Evolutionary conservation across 768 basidiomycete species (phyloP).

Genomic region (Xanthoconium purpureum): DNA sequence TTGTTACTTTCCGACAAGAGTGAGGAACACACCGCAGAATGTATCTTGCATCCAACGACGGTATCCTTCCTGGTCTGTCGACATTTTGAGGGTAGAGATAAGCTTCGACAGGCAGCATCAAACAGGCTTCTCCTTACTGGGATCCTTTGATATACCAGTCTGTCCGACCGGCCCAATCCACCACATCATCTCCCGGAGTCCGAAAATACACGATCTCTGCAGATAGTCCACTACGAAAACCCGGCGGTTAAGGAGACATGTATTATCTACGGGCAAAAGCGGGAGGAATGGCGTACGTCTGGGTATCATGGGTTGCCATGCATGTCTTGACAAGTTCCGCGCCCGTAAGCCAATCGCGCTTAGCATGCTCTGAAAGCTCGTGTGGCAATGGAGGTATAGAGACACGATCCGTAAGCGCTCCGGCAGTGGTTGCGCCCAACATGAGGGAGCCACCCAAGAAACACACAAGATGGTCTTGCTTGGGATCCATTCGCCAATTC

Average conservation of each 20-base stretch:
- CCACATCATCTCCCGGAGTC: constrained; percentile 54
- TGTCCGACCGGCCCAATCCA: constrained; percentile 34
- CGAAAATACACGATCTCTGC: constrained; percentile 91
- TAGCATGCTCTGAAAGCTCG: constrained; percentile 58
- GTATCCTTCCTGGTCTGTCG: constrained; percentile 21
- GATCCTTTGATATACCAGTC: constrained; percentile 96
- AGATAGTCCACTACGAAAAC: constrained; percentile 61
- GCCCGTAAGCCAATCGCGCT: constrained; percentile 81
- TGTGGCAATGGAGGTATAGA: constrained; percentile 66
- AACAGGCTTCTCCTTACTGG: constrained; percentile 37
- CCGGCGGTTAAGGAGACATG: background rate
- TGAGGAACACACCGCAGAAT: constrained; percentile 67
- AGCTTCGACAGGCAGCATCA: background rate
- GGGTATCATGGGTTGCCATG: constrained; percentile 79
- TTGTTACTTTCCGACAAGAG: background rate
- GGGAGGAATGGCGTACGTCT: constrained; percentile 54
- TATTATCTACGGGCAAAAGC: background rate
- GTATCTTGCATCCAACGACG: constrained; percentile 82
- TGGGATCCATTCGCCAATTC: constrained; percentile 72
- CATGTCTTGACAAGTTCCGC: constrained; percentile 83
- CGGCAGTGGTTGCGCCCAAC: constrained; percentile 76
- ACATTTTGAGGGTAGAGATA: background rate
- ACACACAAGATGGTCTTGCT: constrained; percentile 95
- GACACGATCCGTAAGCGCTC: constrained; percentile 49
- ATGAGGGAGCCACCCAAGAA: constrained; percentile 92